phyloP scores from a whole-genome alignment of 2,329 filamentous ascomycete genomes.

The Fusarium sp. region DNA sequence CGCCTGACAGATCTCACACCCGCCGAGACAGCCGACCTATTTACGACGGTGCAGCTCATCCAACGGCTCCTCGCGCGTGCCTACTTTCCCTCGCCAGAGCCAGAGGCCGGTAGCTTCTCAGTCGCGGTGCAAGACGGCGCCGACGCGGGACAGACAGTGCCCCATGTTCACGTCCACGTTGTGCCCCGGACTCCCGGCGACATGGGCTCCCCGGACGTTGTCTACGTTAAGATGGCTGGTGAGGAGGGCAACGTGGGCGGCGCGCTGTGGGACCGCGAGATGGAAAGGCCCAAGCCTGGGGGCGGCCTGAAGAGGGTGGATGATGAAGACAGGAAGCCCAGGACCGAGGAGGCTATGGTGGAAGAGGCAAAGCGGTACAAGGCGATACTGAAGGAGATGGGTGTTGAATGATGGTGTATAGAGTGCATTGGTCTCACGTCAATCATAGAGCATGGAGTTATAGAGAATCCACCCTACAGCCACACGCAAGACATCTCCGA shows the following conservation, averaged over 20 bases:
- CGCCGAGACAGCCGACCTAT: slow-evolving; percentile 82
- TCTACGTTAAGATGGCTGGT: slow-evolving; percentile 85
- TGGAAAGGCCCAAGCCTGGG: slow-evolving; percentile 58
- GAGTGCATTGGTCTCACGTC: background rate
- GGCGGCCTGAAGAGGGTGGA: slow-evolving; percentile 76
- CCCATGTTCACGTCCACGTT: slow-evolving; percentile 93
- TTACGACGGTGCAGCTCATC: slow-evolving; percentile 85
- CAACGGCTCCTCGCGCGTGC: slow-evolving; percentile 76
- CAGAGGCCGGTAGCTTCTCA: slow-evolving; percentile 80
- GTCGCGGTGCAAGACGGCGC: slow-evolving; percentile 94
- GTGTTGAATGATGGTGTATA: slow-evolving; percentile 32
- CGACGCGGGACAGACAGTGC: slow-evolving; percentile 92
- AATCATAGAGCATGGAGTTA: background rate
- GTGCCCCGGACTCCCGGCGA: slow-evolving; percentile 77
- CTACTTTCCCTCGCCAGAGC: slow-evolving; percentile 65
- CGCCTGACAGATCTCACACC: slow-evolving; percentile 80
- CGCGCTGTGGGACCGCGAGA: slow-evolving; percentile 67
- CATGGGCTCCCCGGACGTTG: slow-evolving; percentile 67
- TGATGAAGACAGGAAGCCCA: slow-evolving; percentile 73
- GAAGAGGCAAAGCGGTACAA: slow-evolving; percentile 78
- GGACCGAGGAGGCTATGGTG: slow-evolving; percentile 80
- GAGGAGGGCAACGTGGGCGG: slow-evolving; percentile 86
- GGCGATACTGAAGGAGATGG: slow-evolving; percentile 58
- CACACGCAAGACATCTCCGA: background rate
- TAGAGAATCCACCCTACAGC: background rate